Evolutionary conservation across 306 rosid genomes (phyloP), one percentile per base, ranked within the genome.

Genomic region (Gleditsia sinensis): DNA sequence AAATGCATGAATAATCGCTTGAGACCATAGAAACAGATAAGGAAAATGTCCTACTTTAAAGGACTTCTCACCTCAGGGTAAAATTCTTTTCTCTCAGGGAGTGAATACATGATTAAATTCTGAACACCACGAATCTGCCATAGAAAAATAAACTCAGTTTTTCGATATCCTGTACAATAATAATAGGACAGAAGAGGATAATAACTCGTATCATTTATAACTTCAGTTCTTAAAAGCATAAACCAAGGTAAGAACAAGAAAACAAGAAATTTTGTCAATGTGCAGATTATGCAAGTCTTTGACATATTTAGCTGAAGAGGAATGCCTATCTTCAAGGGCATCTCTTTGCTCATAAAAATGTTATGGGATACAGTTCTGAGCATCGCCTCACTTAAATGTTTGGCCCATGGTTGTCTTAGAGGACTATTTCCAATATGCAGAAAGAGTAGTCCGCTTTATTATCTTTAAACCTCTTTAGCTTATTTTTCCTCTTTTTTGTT

Each of bases 51-150:
- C 57, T 13, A 67, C 71, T 67, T 48, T 21, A 62, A 32, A 76
- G 54, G 75, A 69, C 58, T 17, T 43, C 83, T 79, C 65, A 89
- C 97, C 98, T 91, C 97, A 1, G 97, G 92, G 86, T 91, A 94
- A 61, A 94, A 86, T 57, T 94, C 98, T 78, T 89, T 88, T 74
- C 98, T 85, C 89, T 94, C 94, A 0, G 98, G 98, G 16, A 84
- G 88, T 5, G 98, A 94, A 85, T 89, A 94, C 62, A 91, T 74
- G 33, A 91, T 84, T 51, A 94, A 78, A 75, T 90, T 86, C 62
- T 84, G 83, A 69, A 91, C 88, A 19, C 98, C 97, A 2, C 97
- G 91, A 80, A 94, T 89, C 98, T 94, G 83, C 33, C 71, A 74
- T 61, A 21, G 79, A 57, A 45, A 75, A 32, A 75, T 34, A 84